Evolutionary conservation across 345 rosid genomes (phyloP).

Genomic region (Erodium maritimum): DNA sequence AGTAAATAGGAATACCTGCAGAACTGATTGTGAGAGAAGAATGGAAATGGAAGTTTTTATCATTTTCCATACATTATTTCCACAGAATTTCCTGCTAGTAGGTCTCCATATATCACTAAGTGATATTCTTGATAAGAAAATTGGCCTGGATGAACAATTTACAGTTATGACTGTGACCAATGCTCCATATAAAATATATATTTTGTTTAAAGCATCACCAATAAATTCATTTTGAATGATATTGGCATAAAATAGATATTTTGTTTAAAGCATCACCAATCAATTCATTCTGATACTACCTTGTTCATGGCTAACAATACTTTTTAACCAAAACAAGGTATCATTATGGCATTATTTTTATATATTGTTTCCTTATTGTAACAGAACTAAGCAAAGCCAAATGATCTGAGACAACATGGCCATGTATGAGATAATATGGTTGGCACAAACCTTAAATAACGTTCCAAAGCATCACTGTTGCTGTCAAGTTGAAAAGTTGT

Average conservation of each 20-base stretch:
- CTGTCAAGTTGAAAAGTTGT: constrained; percentile 39
- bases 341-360: no score
- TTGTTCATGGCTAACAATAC: no score
- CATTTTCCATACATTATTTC: constrained; percentile 66
- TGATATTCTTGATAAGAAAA: constrained; percentile 77
- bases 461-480: constrained; percentile 47
- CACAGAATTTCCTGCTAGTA: constrained; percentile 50
- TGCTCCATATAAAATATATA: no score
- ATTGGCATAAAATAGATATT: no score
- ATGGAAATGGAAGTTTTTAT: constrained; percentile 71
- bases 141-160: constrained; percentile 47
- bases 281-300: no score
- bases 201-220: no score
- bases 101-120: constrained; percentile 91
- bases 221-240: no score
- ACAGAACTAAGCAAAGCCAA: not conserved
- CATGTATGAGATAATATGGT: constrained; percentile 1
- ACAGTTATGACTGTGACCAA: no score
- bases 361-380: not conserved
- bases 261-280: no score
- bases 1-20: constrained; percentile 44
- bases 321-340: no score
- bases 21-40: constrained; percentile 68
- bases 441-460: constrained; percentile 55
- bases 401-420: not conserved